A percentile compares a stretch with the other conserved stretches of the same genome.
These are phyloP conservation scores for Pythium volutum DNA, from an alignment of 352 stramenopile genomes.

Conservation along the genomic window DNA sequence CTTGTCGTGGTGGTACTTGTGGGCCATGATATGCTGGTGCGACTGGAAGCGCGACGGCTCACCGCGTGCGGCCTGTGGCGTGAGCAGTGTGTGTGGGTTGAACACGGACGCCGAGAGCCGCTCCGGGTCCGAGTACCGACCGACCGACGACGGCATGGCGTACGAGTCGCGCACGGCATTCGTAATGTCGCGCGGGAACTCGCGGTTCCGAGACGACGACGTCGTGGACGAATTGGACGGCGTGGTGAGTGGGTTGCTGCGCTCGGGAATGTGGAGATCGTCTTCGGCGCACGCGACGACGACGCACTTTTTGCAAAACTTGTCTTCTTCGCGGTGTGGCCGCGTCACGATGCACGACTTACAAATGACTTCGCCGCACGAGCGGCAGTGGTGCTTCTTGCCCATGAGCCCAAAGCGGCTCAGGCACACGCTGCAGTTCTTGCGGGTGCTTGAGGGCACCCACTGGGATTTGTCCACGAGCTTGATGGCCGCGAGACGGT, in stretches of 20 bases:
- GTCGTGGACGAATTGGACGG: conserved; percentile 17
- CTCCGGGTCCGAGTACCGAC: conserved; percentile 10
- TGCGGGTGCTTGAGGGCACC: conserved; percentile 42
- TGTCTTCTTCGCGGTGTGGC: conserved; percentile 36
- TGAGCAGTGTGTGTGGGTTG: conserved; percentile 1
- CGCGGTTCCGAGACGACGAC: conserved; percentile 33
- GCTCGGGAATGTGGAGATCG: conserved; percentile 25
- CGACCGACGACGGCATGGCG: neutral
- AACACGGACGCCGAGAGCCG: conserved; percentile 10
- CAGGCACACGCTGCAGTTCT: conserved; percentile 61
- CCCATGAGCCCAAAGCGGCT: conserved; percentile 63
- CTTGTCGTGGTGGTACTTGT: conserved; percentile 4
- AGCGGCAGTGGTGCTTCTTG: conserved; percentile 74
- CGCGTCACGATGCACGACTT: conserved; percentile 71
- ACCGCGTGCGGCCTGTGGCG: neutral
- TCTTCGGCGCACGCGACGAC: conserved; percentile 47
- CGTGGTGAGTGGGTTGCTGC: conserved; percentile 16
- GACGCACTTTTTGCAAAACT: conserved; percentile 77
- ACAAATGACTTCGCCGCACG: conserved; percentile 74
- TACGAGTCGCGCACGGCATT: conserved; percentile 14
- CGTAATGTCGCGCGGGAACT: conserved; percentile 2
- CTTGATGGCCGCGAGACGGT: conserved; percentile 38
- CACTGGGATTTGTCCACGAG: conserved; percentile 49
- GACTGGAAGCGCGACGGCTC: neutral
- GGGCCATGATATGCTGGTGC: conserved; percentile 1